Conservation (phyloP, 176 grass and related monocot genomes). For the Oryza meridionalis region DNA sequence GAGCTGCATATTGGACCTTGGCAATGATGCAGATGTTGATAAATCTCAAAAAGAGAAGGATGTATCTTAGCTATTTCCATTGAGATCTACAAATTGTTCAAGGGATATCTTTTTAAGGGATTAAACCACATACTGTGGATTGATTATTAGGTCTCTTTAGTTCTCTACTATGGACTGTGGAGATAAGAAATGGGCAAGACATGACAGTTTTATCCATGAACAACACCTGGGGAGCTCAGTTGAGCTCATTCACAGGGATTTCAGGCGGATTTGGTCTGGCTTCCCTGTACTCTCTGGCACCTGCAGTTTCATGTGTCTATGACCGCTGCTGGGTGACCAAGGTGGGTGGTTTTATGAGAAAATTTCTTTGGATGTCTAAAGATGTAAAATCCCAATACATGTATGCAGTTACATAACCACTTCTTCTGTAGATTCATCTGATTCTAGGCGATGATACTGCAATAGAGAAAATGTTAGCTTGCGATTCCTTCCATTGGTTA, state of each 20-base stretch:
- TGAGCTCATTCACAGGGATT: background rate
- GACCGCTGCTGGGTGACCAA: background rate
- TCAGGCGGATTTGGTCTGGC: background rate
- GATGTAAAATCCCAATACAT: background rate
- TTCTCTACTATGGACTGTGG: background rate
- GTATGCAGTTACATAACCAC: background rate
- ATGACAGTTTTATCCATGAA: background rate
- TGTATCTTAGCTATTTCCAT: slow-evolving; percentile 12
- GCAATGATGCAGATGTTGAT: slow-evolving; percentile 24
- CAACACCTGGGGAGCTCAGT: background rate
- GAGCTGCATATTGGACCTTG: slow-evolving; percentile 39
- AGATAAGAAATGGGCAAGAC: background rate
- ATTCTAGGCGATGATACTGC: too few relatives aligned
- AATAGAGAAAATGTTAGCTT: too few relatives aligned
- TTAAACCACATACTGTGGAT: background rate
- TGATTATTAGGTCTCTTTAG: background rate
- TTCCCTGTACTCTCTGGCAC: background rate
- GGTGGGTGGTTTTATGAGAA: background rate
- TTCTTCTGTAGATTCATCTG: background rate
- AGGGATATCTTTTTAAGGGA: background rate
- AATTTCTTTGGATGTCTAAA: background rate
- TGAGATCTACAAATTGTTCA: slow-evolving; percentile 10
- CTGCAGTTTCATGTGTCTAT: background rate
- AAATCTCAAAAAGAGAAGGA: slow-evolving; percentile 8
- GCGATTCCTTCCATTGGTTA: too few relatives aligned